Base-by-base conservation (phyloP, 2,329 filamentous ascomycete species). In the Nemania diffusa region DNA sequence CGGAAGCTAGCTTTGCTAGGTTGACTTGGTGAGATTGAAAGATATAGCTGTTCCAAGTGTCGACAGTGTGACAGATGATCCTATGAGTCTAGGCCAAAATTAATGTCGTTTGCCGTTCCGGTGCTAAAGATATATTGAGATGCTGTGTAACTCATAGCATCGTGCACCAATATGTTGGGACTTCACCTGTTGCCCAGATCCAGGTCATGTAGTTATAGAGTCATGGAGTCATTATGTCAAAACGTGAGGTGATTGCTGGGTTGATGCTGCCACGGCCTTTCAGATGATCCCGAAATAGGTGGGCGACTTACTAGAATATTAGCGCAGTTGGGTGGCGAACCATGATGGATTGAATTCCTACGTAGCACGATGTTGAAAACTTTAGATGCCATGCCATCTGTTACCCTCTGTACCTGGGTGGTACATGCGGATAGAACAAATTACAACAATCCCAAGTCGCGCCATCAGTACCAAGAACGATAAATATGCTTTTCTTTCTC, bases 371-470 rank as follows among this genome's bases (percentile, higher is more conserved):
- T 37, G 24, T 20, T 17, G 11, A 26, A 27, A 29, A 3, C 20
- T 20, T 51, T 11, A 51, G 22, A 27, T 15, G 8, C 11, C 17
- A 27, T 17, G 11, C 29, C 4, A 5, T 11, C 24, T 29, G 20
- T 24, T 46, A 5, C 20, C n/a, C 42, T 51, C 22, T 24, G 48
- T 51, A 32, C 48, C 24, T 60, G 52, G 2, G 17, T 59, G 62
- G 46, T 52, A 56, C 57, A 42, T 52, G 46, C 44, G 29, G 60
- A 57, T 20, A 62, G 57, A 57, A 46, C n/a, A 57, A 32, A 57
- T 61, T 29, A 37, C 53, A 56, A 20, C 57, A 58, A 62, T 32
- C 29, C 50, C 55, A 20, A 44, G 1, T 48, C n/a, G n/a, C 32
- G 44, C 17, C 15, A 46, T 26, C 13, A 27, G 22, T n/a, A 7